Conservation (phyloP, 2,329 filamentous ascomycete genomes). For the Sporothrix brunneoviolacea region DNA sequence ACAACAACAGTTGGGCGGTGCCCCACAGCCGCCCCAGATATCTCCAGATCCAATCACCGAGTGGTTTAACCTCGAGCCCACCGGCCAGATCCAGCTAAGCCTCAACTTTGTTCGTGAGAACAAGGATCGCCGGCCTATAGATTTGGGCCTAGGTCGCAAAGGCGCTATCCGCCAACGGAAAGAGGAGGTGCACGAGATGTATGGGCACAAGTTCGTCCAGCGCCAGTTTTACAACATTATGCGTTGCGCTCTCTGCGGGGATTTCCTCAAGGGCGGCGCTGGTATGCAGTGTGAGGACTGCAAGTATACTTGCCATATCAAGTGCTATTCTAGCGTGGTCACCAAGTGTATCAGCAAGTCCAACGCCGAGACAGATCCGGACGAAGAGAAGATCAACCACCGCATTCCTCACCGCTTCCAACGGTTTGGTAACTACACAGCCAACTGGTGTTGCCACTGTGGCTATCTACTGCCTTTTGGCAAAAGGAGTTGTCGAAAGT, state of each 20-base stretch:
- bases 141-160: conserved; percentile 87
- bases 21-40: conserved; percentile 38
- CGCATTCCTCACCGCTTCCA: conserved; percentile 96
- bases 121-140: conserved; percentile 73
- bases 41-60: conserved; percentile 67
- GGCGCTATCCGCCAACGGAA: conserved; percentile 96
- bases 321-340: conserved; percentile 93
- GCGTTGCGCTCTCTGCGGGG: conserved; percentile 95
- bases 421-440: conserved; percentile 93
- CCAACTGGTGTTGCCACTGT: conserved; percentile 99
- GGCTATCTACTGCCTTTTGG: conserved; percentile 93
- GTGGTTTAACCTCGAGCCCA: conserved; percentile 95
- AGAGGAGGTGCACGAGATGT: conserved; percentile 97
- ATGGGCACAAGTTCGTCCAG: conserved; percentile 97
- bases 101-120: conserved; percentile 90
- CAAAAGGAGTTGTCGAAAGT: conserved; percentile 90
- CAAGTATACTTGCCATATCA: conserved; percentile 98
- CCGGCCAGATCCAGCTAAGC: conserved; percentile 83
- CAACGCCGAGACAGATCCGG: conserved; percentile 94
- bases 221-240: conserved; percentile 99
- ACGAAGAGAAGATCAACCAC: conserved; percentile 99
- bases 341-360: conserved; percentile 99
- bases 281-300: conserved; percentile 99
- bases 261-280: conserved; percentile 96
- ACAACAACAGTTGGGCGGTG: conserved; percentile 21